Conservation (phyloP, 129 eudicot genomes). For the Pulicaria dysenterica region DNA sequence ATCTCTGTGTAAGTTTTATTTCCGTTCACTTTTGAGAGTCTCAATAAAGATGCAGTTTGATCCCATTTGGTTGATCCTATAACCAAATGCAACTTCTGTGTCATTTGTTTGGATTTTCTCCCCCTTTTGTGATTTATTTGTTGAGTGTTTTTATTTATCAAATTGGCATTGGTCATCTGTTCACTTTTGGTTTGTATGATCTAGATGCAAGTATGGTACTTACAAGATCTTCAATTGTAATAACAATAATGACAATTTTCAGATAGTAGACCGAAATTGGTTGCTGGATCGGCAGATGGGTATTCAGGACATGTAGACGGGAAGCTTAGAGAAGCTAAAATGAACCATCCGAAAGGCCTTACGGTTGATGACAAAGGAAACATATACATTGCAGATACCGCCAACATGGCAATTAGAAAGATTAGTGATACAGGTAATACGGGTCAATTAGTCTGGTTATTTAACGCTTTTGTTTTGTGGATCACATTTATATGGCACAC, state of each 20-base stretch:
- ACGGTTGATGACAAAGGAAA: constrained; percentile 95
- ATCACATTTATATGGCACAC: not conserved
- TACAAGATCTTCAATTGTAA: not conserved
- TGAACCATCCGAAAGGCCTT: constrained; percentile 95
- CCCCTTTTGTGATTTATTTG: not conserved
- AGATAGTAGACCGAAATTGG: constrained; percentile 88
- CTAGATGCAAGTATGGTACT: not conserved
- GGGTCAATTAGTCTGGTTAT: not conserved
- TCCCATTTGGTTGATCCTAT: not conserved
- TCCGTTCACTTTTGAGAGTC: not conserved
- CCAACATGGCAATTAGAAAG: constrained; percentile 86
- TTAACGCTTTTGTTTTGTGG: not conserved
- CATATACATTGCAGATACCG: constrained; percentile 85
- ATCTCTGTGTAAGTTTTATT: constrained; percentile 65
- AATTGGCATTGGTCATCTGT: not conserved
- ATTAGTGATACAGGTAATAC: constrained; percentile 76
- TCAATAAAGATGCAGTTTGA: not conserved
- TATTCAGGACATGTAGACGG: constrained; percentile 91
- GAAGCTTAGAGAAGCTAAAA: constrained; percentile 73
- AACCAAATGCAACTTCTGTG: no score
- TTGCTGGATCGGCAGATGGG: constrained; percentile 94
- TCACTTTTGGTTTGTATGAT: not conserved
- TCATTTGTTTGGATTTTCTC: no score
- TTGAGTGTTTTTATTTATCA: not conserved
- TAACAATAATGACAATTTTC: constrained; percentile 19